Conservation (phyloP, 805 yeast genomes). For the Wickerhamiella sorbophila region DNA sequence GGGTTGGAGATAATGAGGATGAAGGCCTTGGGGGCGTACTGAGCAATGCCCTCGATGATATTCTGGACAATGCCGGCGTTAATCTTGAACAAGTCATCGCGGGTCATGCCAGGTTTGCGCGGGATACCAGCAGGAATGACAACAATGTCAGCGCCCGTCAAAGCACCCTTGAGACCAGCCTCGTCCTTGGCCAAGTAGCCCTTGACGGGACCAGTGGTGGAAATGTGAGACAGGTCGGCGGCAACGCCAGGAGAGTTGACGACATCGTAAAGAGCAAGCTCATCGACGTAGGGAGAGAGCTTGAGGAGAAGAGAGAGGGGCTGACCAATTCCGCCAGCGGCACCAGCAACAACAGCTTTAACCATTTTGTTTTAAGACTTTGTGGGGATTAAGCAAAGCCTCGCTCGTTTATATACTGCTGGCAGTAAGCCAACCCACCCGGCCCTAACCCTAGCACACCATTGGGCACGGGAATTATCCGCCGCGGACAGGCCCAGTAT, state of each 20-base stretch:
- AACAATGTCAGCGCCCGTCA: conserved; percentile 58
- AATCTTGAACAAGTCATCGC: conserved; percentile 93
- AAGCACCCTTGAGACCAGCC: conserved; percentile 54
- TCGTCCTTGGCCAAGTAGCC: conserved; percentile 76
- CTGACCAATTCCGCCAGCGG: conserved; percentile 89
- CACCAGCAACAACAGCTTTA: conserved; percentile 53
- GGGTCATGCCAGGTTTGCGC: conserved; percentile 98
- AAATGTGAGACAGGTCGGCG: conserved; percentile 86
- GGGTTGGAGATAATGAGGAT: conserved; percentile 82
- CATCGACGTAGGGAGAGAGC: conserved; percentile 76
- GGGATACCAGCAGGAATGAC: conserved; percentile 97
- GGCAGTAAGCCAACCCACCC: too few species aligned
- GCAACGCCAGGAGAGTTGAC: conserved; percentile 95
- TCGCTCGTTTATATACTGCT: too few species aligned
- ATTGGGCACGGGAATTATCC: too few species aligned
- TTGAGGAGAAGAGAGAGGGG: conserved; percentile 73
- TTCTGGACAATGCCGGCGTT: conserved; percentile 92
- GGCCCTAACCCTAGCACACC: too few species aligned
- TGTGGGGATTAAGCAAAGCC: too few species aligned
- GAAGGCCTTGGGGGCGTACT: conserved; percentile 71
- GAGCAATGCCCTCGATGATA: conserved; percentile 75
- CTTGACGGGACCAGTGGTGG: conserved; percentile 76
- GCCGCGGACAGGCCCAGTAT: neutral
- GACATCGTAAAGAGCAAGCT: conserved; percentile 74
- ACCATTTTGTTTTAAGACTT: conserved; percentile 24